Percentiles rank a stretch among this genome's conserved stretches.
phyloP scores from a whole-genome alignment of 1,139 yeast species.

The Debaryomyces sp. region DNA sequence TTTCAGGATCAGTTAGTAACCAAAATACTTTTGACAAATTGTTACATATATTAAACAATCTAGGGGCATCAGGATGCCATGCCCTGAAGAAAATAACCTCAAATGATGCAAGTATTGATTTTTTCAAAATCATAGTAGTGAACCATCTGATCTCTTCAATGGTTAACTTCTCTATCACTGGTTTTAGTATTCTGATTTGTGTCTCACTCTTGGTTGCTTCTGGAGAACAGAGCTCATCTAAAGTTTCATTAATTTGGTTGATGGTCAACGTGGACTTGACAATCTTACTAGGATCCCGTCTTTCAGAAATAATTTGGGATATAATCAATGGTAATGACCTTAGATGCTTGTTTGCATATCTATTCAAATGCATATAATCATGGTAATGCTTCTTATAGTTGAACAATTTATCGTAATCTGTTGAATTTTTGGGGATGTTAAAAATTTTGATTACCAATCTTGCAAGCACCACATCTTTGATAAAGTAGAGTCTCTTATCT shows the following conservation, averaged over 20 bases:
- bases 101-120: slow-evolving; percentile 57
- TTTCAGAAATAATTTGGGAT: slow-evolving; percentile 50
- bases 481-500: slow-evolving; percentile 54
- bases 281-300: slow-evolving; percentile 37
- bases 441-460: slow-evolving; percentile 41
- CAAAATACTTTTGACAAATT: slow-evolving; percentile 64
- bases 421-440: slow-evolving; percentile 37
- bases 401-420: slow-evolving; percentile 35
- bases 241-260: slow-evolving; percentile 54
- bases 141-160: slow-evolving; percentile 72
- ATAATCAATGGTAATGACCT: slow-evolving; percentile 50
- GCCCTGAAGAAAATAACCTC: slow-evolving; percentile 61
- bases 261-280: slow-evolving; percentile 40
- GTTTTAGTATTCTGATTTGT: slow-evolving; percentile 45
- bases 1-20: slow-evolving; percentile 53
- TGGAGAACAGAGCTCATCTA: slow-evolving; percentile 44
- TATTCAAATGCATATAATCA: slow-evolving; percentile 26
- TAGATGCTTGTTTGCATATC: slow-evolving; percentile 26
- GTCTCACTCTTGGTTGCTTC: slow-evolving; percentile 42
- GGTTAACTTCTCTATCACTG: slow-evolving; percentile 59
- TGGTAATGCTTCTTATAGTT: slow-evolving; percentile 46
- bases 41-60: slow-evolving; percentile 65
- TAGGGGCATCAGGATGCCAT: slow-evolving; percentile 84
- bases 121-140: slow-evolving; percentile 65
- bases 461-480: slow-evolving; percentile 55